Conservation (phyloP, 257 asterid genomes). For the Ballota nigra region DNA sequence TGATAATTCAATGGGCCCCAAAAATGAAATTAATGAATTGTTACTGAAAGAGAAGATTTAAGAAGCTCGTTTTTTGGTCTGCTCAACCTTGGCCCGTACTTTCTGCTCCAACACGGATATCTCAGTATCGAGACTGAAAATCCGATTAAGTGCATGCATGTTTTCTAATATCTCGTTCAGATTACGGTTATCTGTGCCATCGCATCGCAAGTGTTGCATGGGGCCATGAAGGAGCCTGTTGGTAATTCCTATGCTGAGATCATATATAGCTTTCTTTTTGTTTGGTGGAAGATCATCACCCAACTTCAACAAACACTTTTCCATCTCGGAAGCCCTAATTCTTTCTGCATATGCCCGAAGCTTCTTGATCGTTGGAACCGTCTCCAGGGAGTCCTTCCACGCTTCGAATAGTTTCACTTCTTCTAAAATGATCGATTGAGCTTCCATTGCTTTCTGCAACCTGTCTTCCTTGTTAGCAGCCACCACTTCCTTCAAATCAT, state of each 20-base stretch:
- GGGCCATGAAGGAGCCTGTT: slow-evolving; percentile 90
- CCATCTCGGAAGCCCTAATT: slow-evolving; percentile 76
- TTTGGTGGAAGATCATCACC: slow-evolving; percentile 55
- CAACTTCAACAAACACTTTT: slow-evolving; percentile 71
- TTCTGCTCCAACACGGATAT: slow-evolving; percentile 67
- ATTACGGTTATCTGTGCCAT: slow-evolving; percentile 49
- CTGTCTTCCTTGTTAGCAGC: slow-evolving; percentile 81
- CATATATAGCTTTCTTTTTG: slow-evolving; percentile 69
- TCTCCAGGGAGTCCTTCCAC: slow-evolving; percentile 80
- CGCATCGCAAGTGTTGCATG: slow-evolving; percentile 82
- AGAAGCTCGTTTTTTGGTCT: slow-evolving; percentile 41
- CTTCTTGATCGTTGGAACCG: slow-evolving; percentile 89
- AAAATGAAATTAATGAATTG: slow-evolving; percentile 12
- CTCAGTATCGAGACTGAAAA: slow-evolving; percentile 69
- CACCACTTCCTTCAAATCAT: slow-evolving; percentile 89
- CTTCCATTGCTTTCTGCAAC: slow-evolving; percentile 70
- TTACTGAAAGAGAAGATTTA: slow-evolving; percentile 14
- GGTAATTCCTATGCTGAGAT: slow-evolving; percentile 67
- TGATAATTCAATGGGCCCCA: slow-evolving; percentile 15
- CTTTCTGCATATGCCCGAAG: slow-evolving; percentile 83
- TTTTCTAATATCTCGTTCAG: slow-evolving; percentile 63
- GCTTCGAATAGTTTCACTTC: slow-evolving; percentile 79
- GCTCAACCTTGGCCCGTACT: slow-evolving; percentile 58
- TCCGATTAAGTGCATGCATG: slow-evolving; percentile 79
- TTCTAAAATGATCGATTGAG: slow-evolving; percentile 60